Conservation (phyloP, 352 stramenopile genomes). For the Pythium plurisporium region DNA sequence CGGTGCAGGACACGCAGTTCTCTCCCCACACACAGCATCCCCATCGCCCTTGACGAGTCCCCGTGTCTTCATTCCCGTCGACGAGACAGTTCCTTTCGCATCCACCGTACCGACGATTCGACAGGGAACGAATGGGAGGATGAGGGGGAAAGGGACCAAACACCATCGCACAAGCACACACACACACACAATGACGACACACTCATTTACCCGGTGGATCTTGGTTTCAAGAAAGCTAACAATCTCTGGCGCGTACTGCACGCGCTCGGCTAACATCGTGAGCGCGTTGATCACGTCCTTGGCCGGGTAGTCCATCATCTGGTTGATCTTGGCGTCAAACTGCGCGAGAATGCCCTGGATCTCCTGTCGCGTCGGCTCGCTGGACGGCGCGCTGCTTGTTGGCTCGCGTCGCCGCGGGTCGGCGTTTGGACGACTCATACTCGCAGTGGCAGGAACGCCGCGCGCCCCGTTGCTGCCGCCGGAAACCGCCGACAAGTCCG, state of each 20-base stretch:
- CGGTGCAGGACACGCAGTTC: no score
- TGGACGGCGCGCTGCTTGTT: not conserved
- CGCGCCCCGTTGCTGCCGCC: not conserved
- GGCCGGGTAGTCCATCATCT: slow-evolving; percentile 82
- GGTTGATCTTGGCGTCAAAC: slow-evolving; percentile 84
- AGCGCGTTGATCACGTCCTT: slow-evolving; percentile 89
- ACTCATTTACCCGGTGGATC: slow-evolving; percentile 74
- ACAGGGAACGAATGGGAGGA: not conserved
- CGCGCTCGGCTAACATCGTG: slow-evolving; percentile 78
- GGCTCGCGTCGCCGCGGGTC: slow-evolving; percentile 12
- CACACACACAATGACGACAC: slow-evolving; percentile 2
- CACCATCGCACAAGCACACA: not conserved
- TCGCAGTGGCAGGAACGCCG: not conserved
- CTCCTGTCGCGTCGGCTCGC: slow-evolving; percentile 26
- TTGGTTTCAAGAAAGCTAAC: slow-evolving; percentile 88
- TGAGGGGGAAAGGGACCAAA: not conserved
- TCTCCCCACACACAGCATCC: no score
- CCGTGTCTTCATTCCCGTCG: no score
- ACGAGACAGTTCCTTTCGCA: no score
- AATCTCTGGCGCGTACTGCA: slow-evolving; percentile 74
- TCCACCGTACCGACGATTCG: not conserved
- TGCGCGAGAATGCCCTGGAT: slow-evolving; percentile 60
- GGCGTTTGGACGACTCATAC: not conserved
- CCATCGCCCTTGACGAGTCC: no score
- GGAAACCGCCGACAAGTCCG: slow-evolving; percentile 6